Base-by-base conservation (phyloP, 1,139 yeast genomes). In the Eremothecium gossypii region DNA sequence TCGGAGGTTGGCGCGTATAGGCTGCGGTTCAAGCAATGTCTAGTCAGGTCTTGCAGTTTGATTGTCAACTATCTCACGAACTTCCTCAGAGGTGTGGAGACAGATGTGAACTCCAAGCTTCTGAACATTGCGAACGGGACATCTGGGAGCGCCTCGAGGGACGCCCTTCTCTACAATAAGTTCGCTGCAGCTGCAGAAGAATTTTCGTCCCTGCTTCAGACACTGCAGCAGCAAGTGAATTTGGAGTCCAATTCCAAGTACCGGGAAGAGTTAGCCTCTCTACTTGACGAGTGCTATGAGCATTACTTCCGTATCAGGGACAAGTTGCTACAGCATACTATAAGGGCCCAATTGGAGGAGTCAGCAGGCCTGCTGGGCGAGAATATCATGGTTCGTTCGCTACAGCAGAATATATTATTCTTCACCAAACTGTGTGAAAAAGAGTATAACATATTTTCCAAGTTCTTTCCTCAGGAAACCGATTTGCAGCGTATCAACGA, bases 31-130 rank as follows among this genome's bases (percentile, higher is more conserved):
- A 74, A 86, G 46, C 95, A 85, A 53, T 85, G 96, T 55, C 72
- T 87, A 74, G 80, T 93, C 1, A 73, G 96, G 46, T 80, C 95
- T 0, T 69, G 87, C 43, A 78, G 94, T 0, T 67, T 91, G 49
- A 75, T 86, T 17, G 74, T 81, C 49, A 83, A 81, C 51, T 84
- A 78, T 56, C 66, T 84, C 45, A 70, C 71, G 26, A 71, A 68
- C 36, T 73, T 73, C 36, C 58, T 87, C 38, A 76, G 73, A 44
- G 68, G 66, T 12, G 59, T 76, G 2, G 69, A 71, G 32, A 63
- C 62, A 20, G 73, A 68, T 8, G 68, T 82, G 29, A 58, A 63
- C 11, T 52, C 48, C 35, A 67, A 64, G 44, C 58, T 54, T 26
- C 47, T 46, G 10, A 64, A 54, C 47, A 55, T 57, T 29, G 51